Percentiles rank a stretch among this genome's conserved stretches.
These are phyloP conservation scores for Vanilla planifolia DNA, from an alignment of 106 monocot genomes.

Conservation along the genomic window DNA sequence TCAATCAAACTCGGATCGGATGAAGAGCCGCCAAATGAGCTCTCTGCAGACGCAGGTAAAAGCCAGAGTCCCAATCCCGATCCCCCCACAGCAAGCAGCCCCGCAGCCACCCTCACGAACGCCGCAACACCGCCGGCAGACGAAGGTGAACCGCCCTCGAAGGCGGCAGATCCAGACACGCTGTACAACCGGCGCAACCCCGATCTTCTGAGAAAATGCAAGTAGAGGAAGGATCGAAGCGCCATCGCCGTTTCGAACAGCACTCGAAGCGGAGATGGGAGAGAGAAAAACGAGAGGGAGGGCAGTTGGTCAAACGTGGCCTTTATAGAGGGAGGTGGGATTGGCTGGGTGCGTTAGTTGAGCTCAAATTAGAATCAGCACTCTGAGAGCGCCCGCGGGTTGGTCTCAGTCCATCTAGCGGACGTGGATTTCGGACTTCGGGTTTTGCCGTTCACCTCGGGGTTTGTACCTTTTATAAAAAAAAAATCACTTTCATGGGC, in stretches of 20 bases:
- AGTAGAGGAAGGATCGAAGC: background rate
- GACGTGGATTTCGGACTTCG: too few relatives aligned
- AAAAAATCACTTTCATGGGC: too few relatives aligned
- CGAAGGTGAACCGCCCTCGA: background rate
- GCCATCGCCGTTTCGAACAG: constrained; percentile 7
- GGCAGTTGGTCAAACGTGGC: too few relatives aligned
- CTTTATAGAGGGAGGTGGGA: too few relatives aligned
- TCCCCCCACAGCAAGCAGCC: constrained; percentile 17
- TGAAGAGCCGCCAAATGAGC: constrained; percentile 10
- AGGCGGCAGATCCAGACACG: background rate
- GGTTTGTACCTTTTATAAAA: too few relatives aligned
- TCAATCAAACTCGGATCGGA: background rate
- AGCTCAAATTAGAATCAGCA: too few relatives aligned
- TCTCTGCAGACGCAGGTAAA: background rate
- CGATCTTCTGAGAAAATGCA: background rate
- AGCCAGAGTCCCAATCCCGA: constrained; percentile 12
- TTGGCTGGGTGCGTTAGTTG: too few relatives aligned
- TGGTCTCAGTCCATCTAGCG: too few relatives aligned
- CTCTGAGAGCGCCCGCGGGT: too few relatives aligned
- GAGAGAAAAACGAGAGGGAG: background rate
- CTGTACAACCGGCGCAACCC: background rate
- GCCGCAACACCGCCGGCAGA: background rate
- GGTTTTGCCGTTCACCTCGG: too few relatives aligned
- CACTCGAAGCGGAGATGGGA: background rate
- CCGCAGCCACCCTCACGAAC: constrained; percentile 6